Evolutionary conservation across 1,284 basidiomycete genomes (phyloP).

Genomic region (Sutorius eximius): DNA sequence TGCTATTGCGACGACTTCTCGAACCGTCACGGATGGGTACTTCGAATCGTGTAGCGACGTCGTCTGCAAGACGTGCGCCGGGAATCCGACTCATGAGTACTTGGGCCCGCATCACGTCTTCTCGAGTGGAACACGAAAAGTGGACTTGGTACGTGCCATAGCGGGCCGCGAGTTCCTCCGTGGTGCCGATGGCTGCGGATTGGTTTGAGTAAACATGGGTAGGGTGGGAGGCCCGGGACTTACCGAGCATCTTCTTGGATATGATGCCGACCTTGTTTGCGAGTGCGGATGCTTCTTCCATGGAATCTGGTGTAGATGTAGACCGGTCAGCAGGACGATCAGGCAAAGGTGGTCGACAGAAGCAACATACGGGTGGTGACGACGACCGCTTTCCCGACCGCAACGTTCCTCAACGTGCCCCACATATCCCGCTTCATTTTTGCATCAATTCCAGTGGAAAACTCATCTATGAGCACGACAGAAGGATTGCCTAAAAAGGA

Average conservation of each 20-base stretch:
- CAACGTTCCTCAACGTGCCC: constrained; percentile 65
- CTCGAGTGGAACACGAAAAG: constrained; percentile 63
- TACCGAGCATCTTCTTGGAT: constrained; percentile 66
- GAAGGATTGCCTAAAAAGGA: constrained; percentile 62
- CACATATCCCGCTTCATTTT: constrained; percentile 85
- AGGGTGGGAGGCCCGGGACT: constrained; percentile 16
- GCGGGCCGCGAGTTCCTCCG: constrained; percentile 58
- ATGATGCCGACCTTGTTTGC: constrained; percentile 74
- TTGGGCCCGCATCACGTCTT: constrained; percentile 56
- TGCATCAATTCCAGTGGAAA: constrained; percentile 80
- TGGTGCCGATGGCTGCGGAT: constrained; percentile 61
- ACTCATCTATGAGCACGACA: constrained; percentile 80
- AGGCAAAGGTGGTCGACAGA: not conserved
- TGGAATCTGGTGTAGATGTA: constrained; percentile 53
- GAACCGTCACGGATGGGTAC: constrained; percentile 51
- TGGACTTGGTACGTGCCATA: constrained; percentile 80
- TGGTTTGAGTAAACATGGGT: not conserved
- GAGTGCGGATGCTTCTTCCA: constrained; percentile 81
- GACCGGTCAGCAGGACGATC: not conserved
- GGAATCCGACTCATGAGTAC: constrained; percentile 64
- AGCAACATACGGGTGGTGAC: constrained; percentile 63
- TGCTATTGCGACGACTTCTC: not conserved
- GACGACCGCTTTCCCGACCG: constrained; percentile 64
- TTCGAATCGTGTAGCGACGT: constrained; percentile 77
- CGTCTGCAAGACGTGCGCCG: constrained; percentile 65